Percentiles rank a stretch among this genome's conserved stretches.
These are phyloP conservation scores for Fomitiporia mediterranea DNA, from an alignment of 1,284 basidiomycete genomes.

Conservation along the genomic window DNA sequence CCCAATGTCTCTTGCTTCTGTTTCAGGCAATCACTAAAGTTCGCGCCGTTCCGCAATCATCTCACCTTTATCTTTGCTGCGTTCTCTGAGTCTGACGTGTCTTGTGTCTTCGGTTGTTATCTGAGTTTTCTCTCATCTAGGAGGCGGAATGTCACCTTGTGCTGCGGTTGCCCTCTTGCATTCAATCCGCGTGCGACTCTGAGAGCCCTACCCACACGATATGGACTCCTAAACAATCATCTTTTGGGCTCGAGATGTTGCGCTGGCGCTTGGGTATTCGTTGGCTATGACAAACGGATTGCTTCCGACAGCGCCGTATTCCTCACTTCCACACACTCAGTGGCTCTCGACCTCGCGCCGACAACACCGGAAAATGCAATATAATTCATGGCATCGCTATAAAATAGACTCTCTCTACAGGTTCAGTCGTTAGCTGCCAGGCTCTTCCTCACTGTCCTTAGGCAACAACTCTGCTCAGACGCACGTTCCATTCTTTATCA, in stretches of 20 bases:
- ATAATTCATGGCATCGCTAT: neutral
- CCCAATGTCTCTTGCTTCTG: neutral
- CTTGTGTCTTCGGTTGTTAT: neutral
- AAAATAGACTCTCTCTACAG: neutral
- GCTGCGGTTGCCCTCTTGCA: too few relatives aligned
- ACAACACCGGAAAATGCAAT: neutral
- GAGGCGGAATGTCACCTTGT: too few relatives aligned
- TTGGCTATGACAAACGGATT: neutral
- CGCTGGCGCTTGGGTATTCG: neutral
- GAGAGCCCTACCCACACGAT: neutral
- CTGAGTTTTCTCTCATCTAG: neutral
- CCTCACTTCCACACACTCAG: neutral
- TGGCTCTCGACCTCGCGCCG: neutral
- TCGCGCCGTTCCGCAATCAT: neutral
- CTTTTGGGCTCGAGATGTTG: neutral
- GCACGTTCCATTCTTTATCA: constrained; percentile 3
- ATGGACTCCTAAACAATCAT: neutral
- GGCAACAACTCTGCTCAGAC: neutral
- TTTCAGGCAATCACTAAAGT: neutral
- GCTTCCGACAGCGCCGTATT: neutral
- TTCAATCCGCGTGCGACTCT: neutral
- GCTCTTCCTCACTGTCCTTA: neutral
- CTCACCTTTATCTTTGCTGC: neutral
- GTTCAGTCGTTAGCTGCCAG: neutral
- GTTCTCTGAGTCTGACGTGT: neutral